A percentile compares a stretch with the other conserved stretches of the same genome.
phyloP scores from a whole-genome alignment of 371 early-diverging fungal species.

The Mucor circinelloides region DNA sequence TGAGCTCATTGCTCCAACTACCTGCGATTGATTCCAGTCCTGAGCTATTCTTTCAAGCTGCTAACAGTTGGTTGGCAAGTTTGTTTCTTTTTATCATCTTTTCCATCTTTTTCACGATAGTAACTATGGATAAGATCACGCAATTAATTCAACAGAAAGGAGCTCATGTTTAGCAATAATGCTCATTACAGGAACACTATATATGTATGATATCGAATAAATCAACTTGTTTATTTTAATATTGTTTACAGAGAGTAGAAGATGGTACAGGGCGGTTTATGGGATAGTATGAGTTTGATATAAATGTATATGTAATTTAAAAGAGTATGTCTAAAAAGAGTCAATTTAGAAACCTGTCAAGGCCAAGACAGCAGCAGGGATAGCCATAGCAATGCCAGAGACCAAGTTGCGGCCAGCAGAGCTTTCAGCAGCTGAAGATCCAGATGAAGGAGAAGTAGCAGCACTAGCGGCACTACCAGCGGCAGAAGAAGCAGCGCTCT shows the following conservation, averaged over 20 bases:
- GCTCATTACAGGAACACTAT: no score
- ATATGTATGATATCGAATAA: no score
- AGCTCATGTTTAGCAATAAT: no score
- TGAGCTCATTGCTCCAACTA: no score
- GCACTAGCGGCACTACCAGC: background rate
- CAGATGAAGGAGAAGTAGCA: background rate
- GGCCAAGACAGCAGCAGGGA: slow-evolving; percentile 23
- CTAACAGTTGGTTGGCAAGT: no score
- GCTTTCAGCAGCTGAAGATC: background rate
- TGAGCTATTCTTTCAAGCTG: no score
- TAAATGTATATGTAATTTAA: background rate
- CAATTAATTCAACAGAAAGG: no score
- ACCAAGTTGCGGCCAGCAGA: slow-evolving; percentile 17
- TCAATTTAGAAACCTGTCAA: slow-evolving; percentile 26
- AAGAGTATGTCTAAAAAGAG: background rate
- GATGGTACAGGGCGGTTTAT: slow-evolving; percentile 14
- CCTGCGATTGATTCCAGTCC: no score
- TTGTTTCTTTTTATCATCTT: no score
- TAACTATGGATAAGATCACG: no score
- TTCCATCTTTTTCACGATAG: no score
- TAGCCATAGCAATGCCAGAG: slow-evolving; percentile 18
- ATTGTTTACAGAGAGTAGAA: background rate
- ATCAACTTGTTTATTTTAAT: background rate
- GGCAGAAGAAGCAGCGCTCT: background rate
- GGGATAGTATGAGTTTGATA: background rate